Evolutionary conservation across 441 rosid species (phyloP), one percentile per base, ranked within the genome.

Genomic region (Gossypium gossypioides): DNA sequence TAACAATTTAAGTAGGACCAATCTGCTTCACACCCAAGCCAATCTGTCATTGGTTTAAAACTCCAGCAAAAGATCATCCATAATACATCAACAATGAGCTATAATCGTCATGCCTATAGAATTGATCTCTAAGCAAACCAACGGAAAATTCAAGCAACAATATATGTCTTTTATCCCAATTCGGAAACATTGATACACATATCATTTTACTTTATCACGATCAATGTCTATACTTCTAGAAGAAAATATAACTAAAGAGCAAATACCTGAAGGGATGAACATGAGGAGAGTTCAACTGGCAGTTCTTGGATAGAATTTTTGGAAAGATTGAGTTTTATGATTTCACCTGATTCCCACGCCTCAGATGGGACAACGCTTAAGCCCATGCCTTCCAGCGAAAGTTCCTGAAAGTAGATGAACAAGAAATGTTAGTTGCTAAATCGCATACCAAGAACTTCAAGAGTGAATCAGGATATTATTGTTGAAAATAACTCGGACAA

Each of bases 341-440:
- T 82, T 78, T 86, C 97, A 79, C 87, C 75, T 51, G 91, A 78
- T 78, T 88, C 91, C 93, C 96, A 94, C 67, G 81, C 93, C 86
- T 90, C 88, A 69, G 96, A 85, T 79, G 97, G 98, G 65, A 90
- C 87, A 72, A 72, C 80, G 76, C 52, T 86, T 85, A 94, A 82
- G 75, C 84, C 87, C 84, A 82, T 72, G 75, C 94, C 90, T 75
- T 79, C 87, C 74, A 94, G 79, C 81, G 86, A 87, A 74, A 94
- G 91, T 71, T 90, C 98, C 98, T 94, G 83, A 29, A 74, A 78
- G 72, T 27, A 57, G 44, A 67, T n/a, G 40, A 24, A 42, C 9
- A 46, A 48, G 42, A 67, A 25, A 8, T 27, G 12, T 44, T 21
- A 15, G 24, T 48, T 3, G 42, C 16, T 13, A 67, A 48, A n/a